Conservation (phyloP, 2,329 filamentous ascomycete species). For the Aphanoascus verrucosus region DNA sequence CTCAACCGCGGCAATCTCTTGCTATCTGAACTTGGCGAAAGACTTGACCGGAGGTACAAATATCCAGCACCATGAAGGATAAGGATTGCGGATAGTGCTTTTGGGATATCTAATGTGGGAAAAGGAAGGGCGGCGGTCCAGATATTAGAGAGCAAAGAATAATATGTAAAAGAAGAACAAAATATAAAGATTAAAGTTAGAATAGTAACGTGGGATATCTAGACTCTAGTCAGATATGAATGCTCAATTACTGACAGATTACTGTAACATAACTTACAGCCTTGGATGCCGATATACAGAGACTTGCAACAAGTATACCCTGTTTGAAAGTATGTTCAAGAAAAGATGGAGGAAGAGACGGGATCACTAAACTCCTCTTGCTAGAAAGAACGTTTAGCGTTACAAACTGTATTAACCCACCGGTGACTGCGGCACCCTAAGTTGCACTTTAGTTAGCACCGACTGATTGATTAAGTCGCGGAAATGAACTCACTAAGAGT, state of each 20-base stretch:
- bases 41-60: constrained; percentile 22
- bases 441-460: neutral
- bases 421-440: constrained; percentile 11
- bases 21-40: constrained; percentile 23
- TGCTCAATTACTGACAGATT: neutral
- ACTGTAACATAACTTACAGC: constrained; percentile 26
- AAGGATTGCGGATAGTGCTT: constrained; percentile 24
- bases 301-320: constrained; percentile 25
- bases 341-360: constrained; percentile 1
- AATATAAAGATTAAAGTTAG: constrained; percentile 32
- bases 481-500: constrained; percentile 14
- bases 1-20: constrained; percentile 23
- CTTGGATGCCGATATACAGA: constrained; percentile 30
- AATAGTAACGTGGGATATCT: constrained; percentile 35
- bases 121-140: constrained; percentile 27
- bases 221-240: neutral
- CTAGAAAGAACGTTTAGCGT: constrained; percentile 7
- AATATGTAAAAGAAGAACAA: constrained; percentile 28
- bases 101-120: constrained; percentile 23
- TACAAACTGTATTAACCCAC: constrained; percentile 3
- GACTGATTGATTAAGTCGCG: too few relatives aligned
- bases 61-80: constrained; percentile 24
- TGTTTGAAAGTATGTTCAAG: constrained; percentile 28
- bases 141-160: constrained; percentile 25
- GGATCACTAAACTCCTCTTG: constrained; percentile 5